These are phyloP conservation scores for Vanrija humicola DNA, from an alignment of 1,284 basidiomycete species.

Conservation along the genomic window DNA sequence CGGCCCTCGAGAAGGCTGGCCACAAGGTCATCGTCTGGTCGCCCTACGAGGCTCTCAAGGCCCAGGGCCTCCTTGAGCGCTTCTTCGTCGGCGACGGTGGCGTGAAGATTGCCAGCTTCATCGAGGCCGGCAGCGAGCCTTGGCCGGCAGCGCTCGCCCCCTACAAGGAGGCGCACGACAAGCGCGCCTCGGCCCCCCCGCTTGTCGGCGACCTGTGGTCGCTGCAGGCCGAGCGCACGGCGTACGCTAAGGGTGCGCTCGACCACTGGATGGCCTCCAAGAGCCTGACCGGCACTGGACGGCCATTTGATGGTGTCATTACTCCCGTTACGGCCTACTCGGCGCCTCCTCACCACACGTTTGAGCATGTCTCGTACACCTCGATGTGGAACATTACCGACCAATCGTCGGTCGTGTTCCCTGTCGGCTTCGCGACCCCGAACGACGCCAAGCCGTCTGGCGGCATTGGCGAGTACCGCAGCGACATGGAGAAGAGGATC, in stretches of 20 bases:
- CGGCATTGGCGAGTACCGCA: slow-evolving; percentile 51
- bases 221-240: slow-evolving; percentile 26
- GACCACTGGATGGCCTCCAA: slow-evolving; percentile 31
- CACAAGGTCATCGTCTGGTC: slow-evolving; percentile 56
- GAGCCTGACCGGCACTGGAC: slow-evolving; percentile 32
- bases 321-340: slow-evolving; percentile 28
- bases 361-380: slow-evolving; percentile 35
- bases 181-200: slow-evolving; percentile 9
- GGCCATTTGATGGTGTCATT: slow-evolving; percentile 40
- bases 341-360: slow-evolving; percentile 28
- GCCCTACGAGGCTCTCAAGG: slow-evolving; percentile 18
- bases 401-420: slow-evolving; percentile 56
- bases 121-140: slow-evolving; percentile 27
- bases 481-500: slow-evolving; percentile 52
- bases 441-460: slow-evolving; percentile 46
- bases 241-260: slow-evolving; percentile 28
- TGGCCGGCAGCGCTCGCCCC: slow-evolving; percentile 27
- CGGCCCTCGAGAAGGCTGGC: slow-evolving; percentile 60
- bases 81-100: slow-evolving; percentile 42
- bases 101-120: slow-evolving; percentile 28
- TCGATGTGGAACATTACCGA: slow-evolving; percentile 41
- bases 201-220: slow-evolving; percentile 32
- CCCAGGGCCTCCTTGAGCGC: slow-evolving; percentile 21
- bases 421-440: slow-evolving; percentile 60
- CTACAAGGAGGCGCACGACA: slow-evolving; percentile 22